Evolutionary conservation across 2,329 filamentous ascomycete species (phyloP), one percentile per base, ranked within the genome.

Genomic region (Falciphora oryzae): DNA sequence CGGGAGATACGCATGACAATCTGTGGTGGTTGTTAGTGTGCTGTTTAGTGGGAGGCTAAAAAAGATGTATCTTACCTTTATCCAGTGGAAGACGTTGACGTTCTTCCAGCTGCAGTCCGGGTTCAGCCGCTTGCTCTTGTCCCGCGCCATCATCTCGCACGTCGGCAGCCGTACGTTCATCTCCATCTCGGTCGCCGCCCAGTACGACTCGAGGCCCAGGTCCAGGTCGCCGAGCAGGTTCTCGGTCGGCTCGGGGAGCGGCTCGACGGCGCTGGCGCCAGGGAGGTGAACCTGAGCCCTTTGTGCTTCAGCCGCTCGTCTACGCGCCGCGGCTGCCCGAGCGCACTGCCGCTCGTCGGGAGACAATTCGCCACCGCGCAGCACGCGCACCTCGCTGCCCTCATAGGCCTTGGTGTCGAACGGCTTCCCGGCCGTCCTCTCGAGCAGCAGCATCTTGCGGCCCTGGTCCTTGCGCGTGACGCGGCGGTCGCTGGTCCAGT

Each of bases 41-140:
- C 29, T 5, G 11, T 16, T 14, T 61, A 44, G 4, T 14, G 16
- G 8, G 27, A 10, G n/a, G n/a, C n/a, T n/a, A 22, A 3, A 60
- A 25, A 59, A 57, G 18, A n/a, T n/a, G 28, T 72, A 10, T 2
- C 83, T 68, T 79, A 92, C 92, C 85, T 97, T 97, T 75, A 97
- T 96, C 93, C 93, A 97, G 74, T 97, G 93, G 74, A 92, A 92
- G 64, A 97, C 93, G 71, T 95, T 92, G 63, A 96, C 94, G 68
- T 96, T 96, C 72, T 92, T 90, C 82, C 94, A 97, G 65, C 92
- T 96, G 64, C 92, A 96, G 73, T 97, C 93, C 63, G 94, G 94
- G 74, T 97, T 90, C 66, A 97, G 78, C 66, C 86, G 84, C 53
- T 85, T 65, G 11, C 75, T 75, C 73, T 83, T 84, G 71, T 93